Evolutionary conservation across 140 eudicot species (phyloP).

Genomic region (Ambrosia hybrid): DNA sequence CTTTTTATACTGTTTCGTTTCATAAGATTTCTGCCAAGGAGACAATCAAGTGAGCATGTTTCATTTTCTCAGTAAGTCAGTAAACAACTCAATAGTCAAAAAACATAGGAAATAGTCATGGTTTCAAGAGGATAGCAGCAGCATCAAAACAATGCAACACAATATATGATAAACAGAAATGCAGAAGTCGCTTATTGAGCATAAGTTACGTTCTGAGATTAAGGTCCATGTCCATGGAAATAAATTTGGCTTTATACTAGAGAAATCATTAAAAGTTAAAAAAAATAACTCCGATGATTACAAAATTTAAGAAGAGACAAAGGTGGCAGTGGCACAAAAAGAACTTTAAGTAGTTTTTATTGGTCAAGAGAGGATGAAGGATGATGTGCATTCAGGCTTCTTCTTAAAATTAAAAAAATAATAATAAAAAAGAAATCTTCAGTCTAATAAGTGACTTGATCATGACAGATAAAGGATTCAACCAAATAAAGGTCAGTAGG

Average conservation of each 20-base stretch:
- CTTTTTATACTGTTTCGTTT: conserved; percentile 93
- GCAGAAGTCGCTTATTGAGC: conserved; percentile 3
- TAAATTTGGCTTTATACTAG: no score
- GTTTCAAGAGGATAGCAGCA: conserved; percentile 15
- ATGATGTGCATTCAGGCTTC: background rate
- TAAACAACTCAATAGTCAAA: conserved; percentile 9
- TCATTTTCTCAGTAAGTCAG: conserved; percentile 6
- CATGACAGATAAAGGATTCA: no score
- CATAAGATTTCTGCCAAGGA: conserved; percentile 86
- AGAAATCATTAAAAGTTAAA: background rate
- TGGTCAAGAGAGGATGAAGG: background rate
- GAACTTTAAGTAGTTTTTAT: background rate
- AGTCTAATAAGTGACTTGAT: background rate
- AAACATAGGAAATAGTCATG: background rate
- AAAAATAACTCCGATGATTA: background rate
- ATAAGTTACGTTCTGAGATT: background rate
- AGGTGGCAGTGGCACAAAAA: background rate
- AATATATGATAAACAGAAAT: conserved; percentile 1
- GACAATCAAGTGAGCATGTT: conserved; percentile 14
- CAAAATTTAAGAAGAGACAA: conserved; percentile 2
- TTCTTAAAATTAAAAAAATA: background rate
- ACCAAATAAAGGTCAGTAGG: no score
- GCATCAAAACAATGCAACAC: conserved; percentile 17
- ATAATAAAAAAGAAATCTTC: background rate
- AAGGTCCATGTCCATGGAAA: no score